These are phyloP conservation scores for Aspergillus cristatus DNA, from an alignment of 495 filamentous ascomycete genomes.

Conservation along the genomic window DNA sequence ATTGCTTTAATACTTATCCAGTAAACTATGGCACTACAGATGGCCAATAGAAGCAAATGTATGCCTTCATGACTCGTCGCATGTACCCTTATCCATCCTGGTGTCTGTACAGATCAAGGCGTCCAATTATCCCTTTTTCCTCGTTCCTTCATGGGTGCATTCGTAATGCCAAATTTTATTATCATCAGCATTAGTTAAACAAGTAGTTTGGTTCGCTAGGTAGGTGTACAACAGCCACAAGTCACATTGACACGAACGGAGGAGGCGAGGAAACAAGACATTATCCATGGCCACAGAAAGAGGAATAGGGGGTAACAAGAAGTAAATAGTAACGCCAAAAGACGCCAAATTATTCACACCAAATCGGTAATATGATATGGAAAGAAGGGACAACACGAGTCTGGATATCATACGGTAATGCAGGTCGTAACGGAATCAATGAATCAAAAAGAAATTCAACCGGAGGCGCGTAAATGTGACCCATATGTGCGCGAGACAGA, in stretches of 20 bases:
- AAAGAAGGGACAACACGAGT: constrained; percentile 5
- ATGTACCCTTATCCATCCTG: too few relatives aligned
- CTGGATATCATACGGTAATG: constrained; percentile 18
- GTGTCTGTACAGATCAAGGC: background rate
- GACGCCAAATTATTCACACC: constrained; percentile 31
- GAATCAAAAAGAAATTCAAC: too few relatives aligned
- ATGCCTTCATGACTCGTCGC: too few relatives aligned
- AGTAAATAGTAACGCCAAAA: constrained; percentile 10
- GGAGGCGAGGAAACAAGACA: constrained; percentile 1
- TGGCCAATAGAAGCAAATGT: too few relatives aligned
- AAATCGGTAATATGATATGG: constrained; percentile 12
- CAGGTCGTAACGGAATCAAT: constrained; percentile 16
- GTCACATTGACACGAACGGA: background rate
- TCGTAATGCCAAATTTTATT: too few relatives aligned
- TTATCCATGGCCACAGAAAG: constrained; percentile 4
- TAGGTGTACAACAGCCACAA: too few relatives aligned
- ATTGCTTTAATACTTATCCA: too few relatives aligned
- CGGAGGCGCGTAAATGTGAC: constrained; percentile 23
- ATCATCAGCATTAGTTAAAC: constrained; percentile 13
- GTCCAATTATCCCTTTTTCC: background rate
- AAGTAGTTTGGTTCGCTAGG: too few relatives aligned
- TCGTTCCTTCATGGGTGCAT: too few relatives aligned
- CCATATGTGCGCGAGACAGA: constrained; percentile 29
- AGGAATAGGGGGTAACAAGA: too few relatives aligned
- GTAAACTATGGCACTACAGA: too few relatives aligned